Conservation (phyloP, 2,329 filamentous ascomycete genomes). For the Fusarium temperatum region DNA sequence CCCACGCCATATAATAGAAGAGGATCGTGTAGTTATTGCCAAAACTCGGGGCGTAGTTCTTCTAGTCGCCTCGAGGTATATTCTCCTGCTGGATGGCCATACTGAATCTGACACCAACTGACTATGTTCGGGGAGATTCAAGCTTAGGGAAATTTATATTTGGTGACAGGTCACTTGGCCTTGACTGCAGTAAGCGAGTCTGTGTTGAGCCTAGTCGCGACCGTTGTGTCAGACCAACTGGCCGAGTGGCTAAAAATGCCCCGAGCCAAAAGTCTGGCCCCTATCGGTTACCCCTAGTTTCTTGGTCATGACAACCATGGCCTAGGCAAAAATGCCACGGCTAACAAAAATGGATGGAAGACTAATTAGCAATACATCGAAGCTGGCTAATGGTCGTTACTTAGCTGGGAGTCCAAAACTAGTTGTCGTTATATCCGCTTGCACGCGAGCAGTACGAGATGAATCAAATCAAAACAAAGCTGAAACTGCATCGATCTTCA, state of each 20-base stretch:
- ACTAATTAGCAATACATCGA: slow-evolving; percentile 5
- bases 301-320: slow-evolving; percentile 24
- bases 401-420: slow-evolving; percentile 1
- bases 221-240: slow-evolving; percentile 29
- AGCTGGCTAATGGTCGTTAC: neutral
- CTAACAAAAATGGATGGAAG: slow-evolving; percentile 4
- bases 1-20: neutral
- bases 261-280: slow-evolving; percentile 34
- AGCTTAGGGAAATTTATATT: slow-evolving; percentile 12
- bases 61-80: neutral
- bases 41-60: neutral
- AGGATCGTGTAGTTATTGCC: neutral
- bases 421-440: neutral
- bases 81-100: neutral
- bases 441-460: slow-evolving; percentile 8
- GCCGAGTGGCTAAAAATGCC: slow-evolving; percentile 39
- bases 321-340: slow-evolving; percentile 8
- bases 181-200: slow-evolving; percentile 11
- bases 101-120: slow-evolving; percentile 8
- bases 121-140: slow-evolving; percentile 15
- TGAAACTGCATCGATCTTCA: neutral
- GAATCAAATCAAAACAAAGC: neutral
- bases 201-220: slow-evolving; percentile 21
- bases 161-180: slow-evolving; percentile 18
- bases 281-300: slow-evolving; percentile 20